Conservation (phyloP, 2,329 filamentous ascomycete species). For the Fusarium protoensiforme region DNA sequence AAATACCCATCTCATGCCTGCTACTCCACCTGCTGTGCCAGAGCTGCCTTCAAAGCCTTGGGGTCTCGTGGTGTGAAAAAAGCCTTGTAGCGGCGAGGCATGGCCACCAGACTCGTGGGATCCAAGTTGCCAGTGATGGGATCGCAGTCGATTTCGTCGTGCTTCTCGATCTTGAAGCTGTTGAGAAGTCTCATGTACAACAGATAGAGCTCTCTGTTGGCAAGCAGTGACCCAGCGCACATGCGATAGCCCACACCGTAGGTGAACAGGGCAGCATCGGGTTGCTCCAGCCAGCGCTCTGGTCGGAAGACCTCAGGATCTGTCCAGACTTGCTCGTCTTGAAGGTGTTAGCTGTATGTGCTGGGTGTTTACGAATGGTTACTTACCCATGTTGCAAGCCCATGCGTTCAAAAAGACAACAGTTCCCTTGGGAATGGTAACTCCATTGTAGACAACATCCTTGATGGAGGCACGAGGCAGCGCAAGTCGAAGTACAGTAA, state of each 20-base stretch:
- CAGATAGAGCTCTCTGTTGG: conserved; percentile 73
- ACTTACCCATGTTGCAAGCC: conserved; percentile 75
- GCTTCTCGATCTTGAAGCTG: conserved; percentile 68
- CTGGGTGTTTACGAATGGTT: background rate
- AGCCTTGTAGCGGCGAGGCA: conserved; percentile 68
- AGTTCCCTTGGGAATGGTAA: conserved; percentile 69
- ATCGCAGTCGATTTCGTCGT: conserved; percentile 66
- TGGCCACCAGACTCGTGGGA: conserved; percentile 70
- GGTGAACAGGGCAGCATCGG: conserved; percentile 72
- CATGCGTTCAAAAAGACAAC: conserved; percentile 75
- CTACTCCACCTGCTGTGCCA: conserved; percentile 1
- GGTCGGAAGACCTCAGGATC: conserved; percentile 68
- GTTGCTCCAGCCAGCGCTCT: conserved; percentile 67
- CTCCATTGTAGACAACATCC: conserved; percentile 68
- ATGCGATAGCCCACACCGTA: conserved; percentile 75
- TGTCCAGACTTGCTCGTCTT: conserved; percentile 36
- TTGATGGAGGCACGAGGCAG: conserved; percentile 71
- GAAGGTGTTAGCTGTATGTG: background rate
- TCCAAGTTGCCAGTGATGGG: conserved; percentile 70
- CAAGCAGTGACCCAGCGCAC: conserved; percentile 68
- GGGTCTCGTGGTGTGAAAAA: conserved; percentile 64
- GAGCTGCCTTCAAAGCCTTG: conserved; percentile 28
- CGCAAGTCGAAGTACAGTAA: conserved; percentile 70
- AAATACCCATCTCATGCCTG: background rate
- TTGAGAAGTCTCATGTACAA: conserved; percentile 71